Conservation (phyloP, 129 eudicot species). For the Erigeron canadensis region DNA sequence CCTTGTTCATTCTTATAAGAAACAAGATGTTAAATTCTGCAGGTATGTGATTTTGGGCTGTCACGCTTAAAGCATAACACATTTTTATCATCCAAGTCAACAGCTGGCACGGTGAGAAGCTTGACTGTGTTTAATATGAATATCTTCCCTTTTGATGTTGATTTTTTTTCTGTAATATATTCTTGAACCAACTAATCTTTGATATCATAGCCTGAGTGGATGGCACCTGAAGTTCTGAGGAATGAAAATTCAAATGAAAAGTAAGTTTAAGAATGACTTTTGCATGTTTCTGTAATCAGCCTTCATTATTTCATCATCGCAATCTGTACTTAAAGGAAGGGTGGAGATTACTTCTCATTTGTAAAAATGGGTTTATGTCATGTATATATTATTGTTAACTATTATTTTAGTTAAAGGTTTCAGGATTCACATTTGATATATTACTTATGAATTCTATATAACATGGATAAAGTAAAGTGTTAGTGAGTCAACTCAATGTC, state of each 20-base stretch:
- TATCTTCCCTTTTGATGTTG: conserved; percentile 15
- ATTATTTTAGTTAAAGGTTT: no score
- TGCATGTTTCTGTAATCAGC: background rate
- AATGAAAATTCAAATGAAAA: conserved; percentile 93
- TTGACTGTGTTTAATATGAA: conserved; percentile 11
- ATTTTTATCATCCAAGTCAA: conserved; percentile 94
- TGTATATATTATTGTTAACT: no score
- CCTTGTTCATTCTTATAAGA: conserved; percentile 5
- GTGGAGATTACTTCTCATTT: no score
- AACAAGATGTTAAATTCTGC: conserved; percentile 32
- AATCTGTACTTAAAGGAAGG: background rate
- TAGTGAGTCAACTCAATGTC: no score
- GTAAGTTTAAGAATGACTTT: conserved; percentile 45
- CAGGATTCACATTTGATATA: no score
- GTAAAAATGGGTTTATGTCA: no score
- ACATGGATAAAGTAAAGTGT: no score
- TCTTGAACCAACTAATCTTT: conserved; percentile 18
- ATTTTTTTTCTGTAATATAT: conserved; percentile 12
- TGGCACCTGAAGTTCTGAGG: conserved; percentile 97
- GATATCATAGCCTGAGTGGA: conserved; percentile 86
- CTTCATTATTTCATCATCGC: background rate
- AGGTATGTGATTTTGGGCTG: conserved; percentile 97
- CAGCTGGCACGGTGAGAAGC: conserved; percentile 93
- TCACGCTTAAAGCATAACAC: conserved; percentile 97
- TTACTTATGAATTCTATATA: no score